Evolutionary conservation across 352 stramenopile species (phyloP).

Genomic region (Pythium guiyangense): DNA sequence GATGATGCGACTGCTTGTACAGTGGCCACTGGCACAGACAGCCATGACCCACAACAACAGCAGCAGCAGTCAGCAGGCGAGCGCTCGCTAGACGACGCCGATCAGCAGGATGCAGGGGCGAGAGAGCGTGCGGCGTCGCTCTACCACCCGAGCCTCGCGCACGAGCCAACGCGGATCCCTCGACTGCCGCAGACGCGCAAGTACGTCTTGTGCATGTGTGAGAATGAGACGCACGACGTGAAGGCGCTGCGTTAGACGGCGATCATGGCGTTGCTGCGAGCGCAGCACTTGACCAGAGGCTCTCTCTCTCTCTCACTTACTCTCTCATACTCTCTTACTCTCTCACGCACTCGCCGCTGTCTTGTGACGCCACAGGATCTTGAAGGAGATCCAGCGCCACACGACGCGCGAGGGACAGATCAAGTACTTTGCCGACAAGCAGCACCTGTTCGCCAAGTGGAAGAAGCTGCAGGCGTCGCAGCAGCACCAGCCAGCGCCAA

Average conservation of each 20-base stretch:
- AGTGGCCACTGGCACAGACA: background rate
- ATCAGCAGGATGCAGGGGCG: constrained; percentile 1
- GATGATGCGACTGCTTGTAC: too few relatives aligned
- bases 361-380: constrained; percentile 41
- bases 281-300: too few relatives aligned
- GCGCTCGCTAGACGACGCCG: constrained; percentile 7
- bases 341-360: background rate
- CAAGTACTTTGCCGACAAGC: constrained; percentile 62
- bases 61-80: background rate
- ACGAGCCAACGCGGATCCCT: constrained; percentile 38
- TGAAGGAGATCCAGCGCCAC: constrained; percentile 58
- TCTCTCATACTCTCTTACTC: too few relatives aligned
- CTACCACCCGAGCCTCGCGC: constrained; percentile 24
- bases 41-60: background rate
- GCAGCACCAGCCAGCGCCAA: constrained; percentile 29
- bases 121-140: constrained; percentile 18
- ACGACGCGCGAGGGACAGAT: constrained; percentile 54
- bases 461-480: constrained; percentile 57
- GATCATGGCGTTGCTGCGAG: too few relatives aligned
- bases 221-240: background rate
- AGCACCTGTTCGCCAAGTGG: constrained; percentile 73
- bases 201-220: constrained; percentile 19
- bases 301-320: too few relatives aligned
- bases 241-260: too few relatives aligned
- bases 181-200: constrained; percentile 56